Conservation (phyloP, 1,284 basidiomycete genomes). For the Melampsora americana region DNA sequence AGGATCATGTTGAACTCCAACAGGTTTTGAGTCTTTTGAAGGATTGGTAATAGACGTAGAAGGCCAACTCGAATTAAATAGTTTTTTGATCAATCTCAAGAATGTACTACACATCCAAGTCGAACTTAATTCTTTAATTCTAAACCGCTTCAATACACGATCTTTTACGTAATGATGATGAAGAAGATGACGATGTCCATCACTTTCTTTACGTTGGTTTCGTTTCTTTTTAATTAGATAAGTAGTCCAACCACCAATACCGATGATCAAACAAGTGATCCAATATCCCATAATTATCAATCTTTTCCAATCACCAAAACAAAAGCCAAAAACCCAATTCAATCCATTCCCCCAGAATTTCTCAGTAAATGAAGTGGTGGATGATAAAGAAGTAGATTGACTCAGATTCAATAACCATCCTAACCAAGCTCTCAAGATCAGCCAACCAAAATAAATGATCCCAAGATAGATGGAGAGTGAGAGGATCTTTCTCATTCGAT, state of each 20-base stretch:
- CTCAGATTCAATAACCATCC: slow-evolving; percentile 38
- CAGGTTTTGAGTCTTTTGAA: too few relatives aligned
- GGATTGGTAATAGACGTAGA: background rate
- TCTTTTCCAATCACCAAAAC: slow-evolving; percentile 13
- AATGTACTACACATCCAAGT: too few relatives aligned
- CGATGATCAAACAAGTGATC: slow-evolving; percentile 21
- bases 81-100: too few relatives aligned
- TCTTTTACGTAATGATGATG: too few relatives aligned
- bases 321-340: background rate
- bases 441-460: slow-evolving; percentile 11
- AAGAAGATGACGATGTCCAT: too few relatives aligned
- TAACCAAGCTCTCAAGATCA: slow-evolving; percentile 24
- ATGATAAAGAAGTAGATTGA: background rate
- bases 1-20: too few relatives aligned
- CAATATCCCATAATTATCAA: slow-evolving; percentile 30
- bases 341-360: slow-evolving; percentile 2
- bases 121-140: too few relatives aligned
- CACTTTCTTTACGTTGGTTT: too few relatives aligned
- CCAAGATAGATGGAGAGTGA: slow-evolving; percentile 25
- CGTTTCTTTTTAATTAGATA: slow-evolving; percentile 29
- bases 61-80: background rate
- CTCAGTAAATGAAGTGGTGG: background rate
- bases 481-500: slow-evolving; percentile 25
- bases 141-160: too few relatives aligned
- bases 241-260: slow-evolving; percentile 34